A percentile compares a stretch with the other conserved stretches of the same genome.
Evolutionary conservation across 805 yeast species (phyloP).

Genomic region (Lipomyces japonicus): DNA sequence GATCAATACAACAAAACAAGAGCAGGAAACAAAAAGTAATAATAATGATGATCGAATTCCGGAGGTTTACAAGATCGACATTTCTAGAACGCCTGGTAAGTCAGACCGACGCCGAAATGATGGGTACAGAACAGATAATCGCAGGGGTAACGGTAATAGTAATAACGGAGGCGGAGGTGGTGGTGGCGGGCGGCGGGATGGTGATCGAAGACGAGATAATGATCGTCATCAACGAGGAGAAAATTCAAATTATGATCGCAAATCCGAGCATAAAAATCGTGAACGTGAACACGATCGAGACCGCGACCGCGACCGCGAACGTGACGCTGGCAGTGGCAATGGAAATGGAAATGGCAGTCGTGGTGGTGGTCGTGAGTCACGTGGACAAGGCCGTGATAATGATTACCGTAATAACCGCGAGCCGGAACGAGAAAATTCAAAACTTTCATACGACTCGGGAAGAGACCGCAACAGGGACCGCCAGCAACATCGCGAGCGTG

Average conservation of each 20-base stretch:
- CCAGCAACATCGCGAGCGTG: background rate
- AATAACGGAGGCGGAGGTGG: slow-evolving; percentile 1
- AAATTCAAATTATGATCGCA: slow-evolving; percentile 3
- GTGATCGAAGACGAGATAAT: slow-evolving; percentile 3
- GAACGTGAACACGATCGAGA: slow-evolving; percentile 2
- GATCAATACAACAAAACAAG: background rate
- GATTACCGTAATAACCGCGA: background rate
- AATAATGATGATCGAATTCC: background rate
- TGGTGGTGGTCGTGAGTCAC: background rate
- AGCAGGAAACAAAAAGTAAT: background rate
- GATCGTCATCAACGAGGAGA: slow-evolving; percentile 3
- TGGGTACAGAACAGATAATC: background rate
- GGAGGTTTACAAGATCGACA: slow-evolving; percentile 1
- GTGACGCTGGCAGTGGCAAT: background rate
- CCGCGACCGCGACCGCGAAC: slow-evolving; percentile 8
- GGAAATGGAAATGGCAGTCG: background rate
- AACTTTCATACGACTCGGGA: background rate
- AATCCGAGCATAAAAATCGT: background rate
- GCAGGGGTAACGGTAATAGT: background rate
- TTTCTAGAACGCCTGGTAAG: no score
- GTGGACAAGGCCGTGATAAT: background rate
- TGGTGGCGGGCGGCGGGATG: background rate
- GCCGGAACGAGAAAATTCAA: background rate
- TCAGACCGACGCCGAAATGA: slow-evolving; percentile 12
- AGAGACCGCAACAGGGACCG: background rate